Percentiles rank a stretch among this genome's conserved stretches.
Conservation (phyloP, 108 stramenopile genomes). For the Chaetoceros muelleri region DNA sequence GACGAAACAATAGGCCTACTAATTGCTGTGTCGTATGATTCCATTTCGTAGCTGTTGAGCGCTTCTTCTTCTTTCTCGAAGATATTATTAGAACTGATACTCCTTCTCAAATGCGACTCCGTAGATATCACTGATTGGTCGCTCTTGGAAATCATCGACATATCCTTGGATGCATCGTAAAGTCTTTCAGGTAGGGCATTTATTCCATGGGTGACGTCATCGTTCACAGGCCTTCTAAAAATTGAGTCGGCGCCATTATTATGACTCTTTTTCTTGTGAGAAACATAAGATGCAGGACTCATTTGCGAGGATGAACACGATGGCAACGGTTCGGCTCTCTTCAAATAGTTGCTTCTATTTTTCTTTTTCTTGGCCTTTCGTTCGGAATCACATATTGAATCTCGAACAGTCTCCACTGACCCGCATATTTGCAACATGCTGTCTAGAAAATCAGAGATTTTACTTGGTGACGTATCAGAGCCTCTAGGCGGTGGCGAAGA, state of each 20-base stretch:
- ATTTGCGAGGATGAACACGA: not conserved
- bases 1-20: not conserved
- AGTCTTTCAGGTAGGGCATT: too few species aligned
- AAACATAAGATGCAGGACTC: not conserved
- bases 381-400: not conserved
- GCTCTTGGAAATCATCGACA: not conserved
- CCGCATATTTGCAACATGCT: not conserved
- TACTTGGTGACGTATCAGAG: not conserved
- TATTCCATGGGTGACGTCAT: not conserved
- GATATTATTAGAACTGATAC: not conserved
- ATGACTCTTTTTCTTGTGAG: not conserved
- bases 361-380: not conserved
- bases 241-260: not conserved
- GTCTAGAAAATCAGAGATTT: not conserved
- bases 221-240: not conserved
- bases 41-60: not conserved
- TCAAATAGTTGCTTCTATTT: too few species aligned
- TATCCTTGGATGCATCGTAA: not conserved
- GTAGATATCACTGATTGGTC: not conserved
- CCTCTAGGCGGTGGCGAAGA: too few species aligned
- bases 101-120: not conserved
- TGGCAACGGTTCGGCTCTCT: not conserved
- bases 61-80: not conserved
- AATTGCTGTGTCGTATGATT: not conserved
- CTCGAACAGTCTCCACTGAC: not conserved